Base-by-base conservation (phyloP, 495 filamentous ascomycete species). In the Pyronema omphalodes region DNA sequence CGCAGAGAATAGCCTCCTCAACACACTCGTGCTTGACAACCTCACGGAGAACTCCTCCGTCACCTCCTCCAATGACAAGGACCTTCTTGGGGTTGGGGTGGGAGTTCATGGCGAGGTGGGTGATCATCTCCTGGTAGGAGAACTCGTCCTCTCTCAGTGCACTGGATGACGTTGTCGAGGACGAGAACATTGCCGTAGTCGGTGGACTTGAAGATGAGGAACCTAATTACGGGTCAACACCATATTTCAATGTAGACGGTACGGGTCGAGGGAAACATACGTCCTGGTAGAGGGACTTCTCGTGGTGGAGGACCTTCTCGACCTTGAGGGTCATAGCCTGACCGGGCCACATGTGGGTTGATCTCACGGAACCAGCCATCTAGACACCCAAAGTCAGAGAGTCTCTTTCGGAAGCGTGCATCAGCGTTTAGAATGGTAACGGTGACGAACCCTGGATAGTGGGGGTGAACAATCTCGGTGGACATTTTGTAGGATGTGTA, bases 51-150 rank as follows among this genome's bases (percentile, higher is more conserved):
- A 96, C 91, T 70, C 91, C 93, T 51, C 91, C 91, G 65, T 95
- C 91, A 63, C 93, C 91, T 61, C 88, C 91, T 52, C 91, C 91
- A 62, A 96, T 95, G 69, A 99, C 91, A 37, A 99, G 80, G 51
- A 96, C 88, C 73, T 88, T 89, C 80, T 94, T 88, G 62, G 91
- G 91, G 73, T 91, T 78, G 59, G 89, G 93, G 77, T 96, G 91
- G 19, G 91, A 86, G 78, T 93, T 93, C 84, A 99, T 88, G 71
- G 86, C 91, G 51, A 96, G 77, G 71, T 99, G 88, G 55, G 91
- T 86, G 73, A 99, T 99, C 91, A 99, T 99, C 79, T 99, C 93
- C 73, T 99, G 93, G 79, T 96, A 96, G 71, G 86, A 82, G 76
- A 96, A 96, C 74, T 99, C 93, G 67, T 99, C 93, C n/a, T 41